Evolutionary conservation across 192 early-diverging fungal species (phyloP).

Genomic region (Gonapodya sp.): DNA sequence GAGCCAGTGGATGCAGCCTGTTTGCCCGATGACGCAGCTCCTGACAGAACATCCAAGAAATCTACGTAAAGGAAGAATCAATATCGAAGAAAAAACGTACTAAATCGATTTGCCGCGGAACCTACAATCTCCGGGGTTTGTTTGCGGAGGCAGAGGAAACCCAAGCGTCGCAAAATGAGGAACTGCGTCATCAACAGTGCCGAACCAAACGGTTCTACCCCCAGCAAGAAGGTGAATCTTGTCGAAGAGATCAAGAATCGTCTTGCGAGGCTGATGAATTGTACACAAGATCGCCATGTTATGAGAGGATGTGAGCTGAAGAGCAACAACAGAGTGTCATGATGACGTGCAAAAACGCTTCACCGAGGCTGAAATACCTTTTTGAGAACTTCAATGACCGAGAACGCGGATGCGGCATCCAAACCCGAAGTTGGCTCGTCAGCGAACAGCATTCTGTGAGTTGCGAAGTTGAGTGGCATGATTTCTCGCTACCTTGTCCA

Average conservation of each 20-base stretch:
- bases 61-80: not conserved
- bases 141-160: not conserved
- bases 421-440: slow-evolving; percentile 3
- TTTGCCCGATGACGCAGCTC: not conserved
- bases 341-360: not conserved
- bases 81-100: not conserved
- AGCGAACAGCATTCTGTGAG: slow-evolving; percentile 5
- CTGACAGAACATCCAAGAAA: not conserved
- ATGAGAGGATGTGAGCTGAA: not conserved
- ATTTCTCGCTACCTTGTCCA: no score
- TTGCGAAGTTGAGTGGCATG: not conserved
- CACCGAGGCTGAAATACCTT: not conserved
- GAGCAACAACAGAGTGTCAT: no score
- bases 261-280: not conserved
- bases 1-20: not conserved
- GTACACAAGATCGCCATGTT: not conserved
- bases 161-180: not conserved
- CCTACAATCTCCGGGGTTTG: slow-evolving; percentile 1
- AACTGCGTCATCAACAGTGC: not conserved
- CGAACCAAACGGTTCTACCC: not conserved
- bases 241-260: slow-evolving; percentile 7
- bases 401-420: not conserved
- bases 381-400: not conserved
- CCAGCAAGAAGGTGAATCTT: not conserved
- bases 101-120: not conserved